Evolutionary conservation across 2,329 filamentous ascomycete species (phyloP).

Genomic region (Talaromyces pinophilus): DNA sequence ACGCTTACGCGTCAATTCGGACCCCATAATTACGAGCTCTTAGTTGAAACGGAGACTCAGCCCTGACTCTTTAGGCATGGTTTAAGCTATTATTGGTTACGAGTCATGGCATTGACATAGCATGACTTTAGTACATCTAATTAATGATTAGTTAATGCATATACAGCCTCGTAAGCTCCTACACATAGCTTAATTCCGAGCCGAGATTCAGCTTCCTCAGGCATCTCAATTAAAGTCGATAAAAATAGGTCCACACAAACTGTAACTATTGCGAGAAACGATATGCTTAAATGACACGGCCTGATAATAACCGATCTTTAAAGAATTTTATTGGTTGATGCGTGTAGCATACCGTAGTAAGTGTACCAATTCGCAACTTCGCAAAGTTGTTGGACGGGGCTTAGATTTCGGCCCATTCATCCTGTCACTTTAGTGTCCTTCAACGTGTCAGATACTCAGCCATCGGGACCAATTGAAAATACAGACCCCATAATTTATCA

Average conservation of each 20-base stretch:
- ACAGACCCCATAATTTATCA: neutral
- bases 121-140: neutral
- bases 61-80: neutral
- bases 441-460: slow-evolving; percentile 1
- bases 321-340: neutral
- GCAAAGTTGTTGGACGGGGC: neutral
- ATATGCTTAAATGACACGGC: neutral
- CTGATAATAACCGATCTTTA: neutral
- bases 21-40: neutral
- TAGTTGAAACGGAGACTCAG: neutral
- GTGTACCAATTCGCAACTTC: neutral
- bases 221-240: slow-evolving; percentile 11
- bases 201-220: neutral
- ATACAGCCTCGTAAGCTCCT: neutral
- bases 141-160: neutral
- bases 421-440: neutral
- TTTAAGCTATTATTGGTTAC: neutral
- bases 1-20: neutral
- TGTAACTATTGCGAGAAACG: neutral
- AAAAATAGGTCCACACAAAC: neutral
- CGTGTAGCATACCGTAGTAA: neutral
- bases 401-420: slow-evolving; percentile 5
- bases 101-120: neutral
- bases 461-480: neutral
- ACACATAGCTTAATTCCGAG: neutral